These are phyloP conservation scores for Panicum miliaceum DNA, from an alignment of 176 grass and related monocot species.

Conservation along the genomic window DNA sequence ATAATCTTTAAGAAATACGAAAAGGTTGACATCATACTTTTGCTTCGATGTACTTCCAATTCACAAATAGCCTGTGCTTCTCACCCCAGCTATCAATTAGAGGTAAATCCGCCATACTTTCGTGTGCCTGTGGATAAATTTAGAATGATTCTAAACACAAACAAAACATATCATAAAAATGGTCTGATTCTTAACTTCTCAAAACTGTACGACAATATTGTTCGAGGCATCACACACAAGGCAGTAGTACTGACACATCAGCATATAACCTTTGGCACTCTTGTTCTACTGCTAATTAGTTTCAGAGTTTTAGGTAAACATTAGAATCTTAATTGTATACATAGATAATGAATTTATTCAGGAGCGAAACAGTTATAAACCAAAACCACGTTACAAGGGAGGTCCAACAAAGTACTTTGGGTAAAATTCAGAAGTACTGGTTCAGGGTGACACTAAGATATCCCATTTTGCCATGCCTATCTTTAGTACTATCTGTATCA, in stretches of 20 bases:
- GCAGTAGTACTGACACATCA: neutral
- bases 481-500: neutral
- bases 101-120: slow-evolving; percentile 66
- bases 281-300: neutral
- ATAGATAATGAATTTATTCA: neutral
- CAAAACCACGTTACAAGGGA: neutral
- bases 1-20: slow-evolving; percentile 1
- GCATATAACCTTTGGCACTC: neutral
- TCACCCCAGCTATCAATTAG: slow-evolving; percentile 82
- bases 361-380: neutral
- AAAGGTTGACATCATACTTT: slow-evolving; percentile 52
- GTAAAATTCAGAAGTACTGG: neutral
- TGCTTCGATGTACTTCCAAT: slow-evolving; percentile 92
- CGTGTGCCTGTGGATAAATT: slow-evolving; percentile 61
- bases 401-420: neutral
- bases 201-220: neutral
- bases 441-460: neutral
- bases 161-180: neutral
- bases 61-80: slow-evolving; percentile 81
- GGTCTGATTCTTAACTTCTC: neutral
- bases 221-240: neutral
- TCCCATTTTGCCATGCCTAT: neutral
- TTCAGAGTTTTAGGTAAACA: neutral
- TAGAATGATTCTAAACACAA: neutral
- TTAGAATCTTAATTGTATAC: neutral